Evolutionary conservation across 768 basidiomycete genomes (phyloP).

Genomic region (Pleurotus tuoliensis): DNA sequence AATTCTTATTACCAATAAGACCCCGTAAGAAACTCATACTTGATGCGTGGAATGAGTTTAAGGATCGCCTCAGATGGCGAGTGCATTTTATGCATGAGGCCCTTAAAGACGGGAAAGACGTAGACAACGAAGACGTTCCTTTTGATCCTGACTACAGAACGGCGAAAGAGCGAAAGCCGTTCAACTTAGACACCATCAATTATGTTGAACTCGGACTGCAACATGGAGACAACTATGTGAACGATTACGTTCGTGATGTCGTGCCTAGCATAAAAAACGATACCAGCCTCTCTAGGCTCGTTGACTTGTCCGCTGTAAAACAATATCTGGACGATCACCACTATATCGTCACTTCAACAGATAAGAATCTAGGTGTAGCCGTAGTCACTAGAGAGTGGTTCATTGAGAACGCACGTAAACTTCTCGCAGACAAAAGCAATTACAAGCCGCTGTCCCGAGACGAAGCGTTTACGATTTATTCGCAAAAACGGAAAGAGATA

Average conservation of each 20-base stretch:
- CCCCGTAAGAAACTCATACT: too few species aligned
- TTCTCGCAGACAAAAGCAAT: too few species aligned
- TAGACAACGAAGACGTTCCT: not conserved
- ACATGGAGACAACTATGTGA: slow-evolving; percentile 11
- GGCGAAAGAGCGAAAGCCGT: not conserved
- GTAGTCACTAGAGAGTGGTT: slow-evolving; percentile 19
- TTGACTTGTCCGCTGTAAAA: slow-evolving; percentile 6
- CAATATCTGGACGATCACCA: slow-evolving; percentile 15
- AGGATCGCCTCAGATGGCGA: too few species aligned
- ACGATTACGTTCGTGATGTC: not conserved
- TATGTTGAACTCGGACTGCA: slow-evolving; percentile 14
- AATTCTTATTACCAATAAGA: too few species aligned
- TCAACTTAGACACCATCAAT: slow-evolving; percentile 13
- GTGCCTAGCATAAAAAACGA: not conserved
- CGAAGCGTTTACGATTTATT: too few species aligned
- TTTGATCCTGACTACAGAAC: slow-evolving; percentile 23
- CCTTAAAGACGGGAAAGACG: too few species aligned
- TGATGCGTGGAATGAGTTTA: too few species aligned
- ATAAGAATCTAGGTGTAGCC: slow-evolving; percentile 22
- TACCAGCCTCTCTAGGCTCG: slow-evolving; percentile 5
- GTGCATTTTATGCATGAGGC: too few species aligned
- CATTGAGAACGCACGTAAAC: slow-evolving; percentile 10
- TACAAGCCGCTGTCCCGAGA: too few species aligned
- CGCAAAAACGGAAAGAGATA: too few species aligned
- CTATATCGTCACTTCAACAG: slow-evolving; percentile 19